Conservation (phyloP, 148 eudicot genomes). For the Amaranthus hypochondriacus region DNA sequence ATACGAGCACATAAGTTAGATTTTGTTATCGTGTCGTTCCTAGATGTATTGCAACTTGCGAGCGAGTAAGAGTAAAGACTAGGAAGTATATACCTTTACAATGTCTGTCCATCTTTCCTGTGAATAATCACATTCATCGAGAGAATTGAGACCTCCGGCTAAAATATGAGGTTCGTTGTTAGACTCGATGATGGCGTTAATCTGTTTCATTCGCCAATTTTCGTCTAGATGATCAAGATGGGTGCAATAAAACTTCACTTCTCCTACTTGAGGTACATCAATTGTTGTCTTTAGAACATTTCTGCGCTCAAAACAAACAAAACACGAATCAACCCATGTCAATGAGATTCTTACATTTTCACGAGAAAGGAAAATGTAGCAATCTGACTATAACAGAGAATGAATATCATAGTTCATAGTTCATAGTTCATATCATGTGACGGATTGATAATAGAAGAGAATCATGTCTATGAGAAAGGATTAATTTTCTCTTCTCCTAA, state of each 20-base stretch:
- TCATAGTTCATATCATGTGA: no score
- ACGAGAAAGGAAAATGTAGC: no score
- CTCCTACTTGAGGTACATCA: conserved; percentile 72
- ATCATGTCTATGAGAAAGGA: no score
- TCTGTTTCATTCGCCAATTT: conserved; percentile 94
- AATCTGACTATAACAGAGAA: no score
- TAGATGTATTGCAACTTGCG: no score
- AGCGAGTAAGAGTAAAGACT: no score
- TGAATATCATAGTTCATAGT: no score
- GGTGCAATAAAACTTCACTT: conserved; percentile 74
- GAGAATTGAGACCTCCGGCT: conserved; percentile 92
- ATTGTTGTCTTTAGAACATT: conserved; percentile 86
- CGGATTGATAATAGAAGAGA: no score
- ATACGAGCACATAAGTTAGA: not conserved
- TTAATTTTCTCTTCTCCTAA: no score
- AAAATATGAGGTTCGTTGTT: conserved; percentile 74
- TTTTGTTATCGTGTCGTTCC: no score
- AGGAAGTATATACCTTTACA: conserved; percentile 46
- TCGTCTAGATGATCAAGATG: conserved; percentile 90
- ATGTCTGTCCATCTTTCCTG: conserved; percentile 95
- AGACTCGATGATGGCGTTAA: conserved; percentile 71
- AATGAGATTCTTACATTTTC: no score
- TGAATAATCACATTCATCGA: conserved; percentile 84
- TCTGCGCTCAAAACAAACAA: conserved; percentile 35
- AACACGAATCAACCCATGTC: no score